These are phyloP conservation scores for Xylaria flabelliformis DNA, from an alignment of 495 filamentous ascomycete species.

Conservation along the genomic window DNA sequence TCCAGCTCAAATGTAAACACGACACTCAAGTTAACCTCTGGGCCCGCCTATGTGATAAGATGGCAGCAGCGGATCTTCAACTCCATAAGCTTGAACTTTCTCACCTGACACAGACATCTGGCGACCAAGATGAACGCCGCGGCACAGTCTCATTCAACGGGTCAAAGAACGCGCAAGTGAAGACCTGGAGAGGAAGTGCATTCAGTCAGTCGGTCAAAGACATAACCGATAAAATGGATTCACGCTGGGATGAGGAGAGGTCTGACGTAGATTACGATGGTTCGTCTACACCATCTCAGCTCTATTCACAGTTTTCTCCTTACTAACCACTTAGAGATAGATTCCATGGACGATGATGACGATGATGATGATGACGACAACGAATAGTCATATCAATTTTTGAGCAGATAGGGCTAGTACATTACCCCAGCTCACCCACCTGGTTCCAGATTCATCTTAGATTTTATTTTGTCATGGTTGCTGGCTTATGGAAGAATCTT, in stretches of 20 bases:
- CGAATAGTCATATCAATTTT: neutral
- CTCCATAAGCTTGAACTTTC: constrained; percentile 27
- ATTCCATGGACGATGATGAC: constrained; percentile 12
- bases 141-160: constrained; percentile 3
- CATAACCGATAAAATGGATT: constrained; percentile 14
- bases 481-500: neutral
- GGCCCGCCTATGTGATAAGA: constrained; percentile 33
- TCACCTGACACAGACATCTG: constrained; percentile 18
- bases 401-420: neutral
- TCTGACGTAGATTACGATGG: constrained; percentile 6
- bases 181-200: constrained; percentile 19
- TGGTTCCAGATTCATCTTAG: neutral
- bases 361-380: neutral
- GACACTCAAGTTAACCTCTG: constrained; percentile 34
- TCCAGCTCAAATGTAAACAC: constrained; percentile 24
- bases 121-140: too few species aligned
- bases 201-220: constrained; percentile 21
- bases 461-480: neutral
- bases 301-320: neutral
- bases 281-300: neutral
- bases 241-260: neutral
- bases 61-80: constrained; percentile 29
- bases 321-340: neutral
- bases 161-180: neutral
- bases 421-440: neutral